A percentile compares a stretch with the other conserved stretches of the same genome.
phyloP scores from a whole-genome alignment of 2,329 filamentous ascomycete genomes.

The Pezicula neosporulosa region DNA sequence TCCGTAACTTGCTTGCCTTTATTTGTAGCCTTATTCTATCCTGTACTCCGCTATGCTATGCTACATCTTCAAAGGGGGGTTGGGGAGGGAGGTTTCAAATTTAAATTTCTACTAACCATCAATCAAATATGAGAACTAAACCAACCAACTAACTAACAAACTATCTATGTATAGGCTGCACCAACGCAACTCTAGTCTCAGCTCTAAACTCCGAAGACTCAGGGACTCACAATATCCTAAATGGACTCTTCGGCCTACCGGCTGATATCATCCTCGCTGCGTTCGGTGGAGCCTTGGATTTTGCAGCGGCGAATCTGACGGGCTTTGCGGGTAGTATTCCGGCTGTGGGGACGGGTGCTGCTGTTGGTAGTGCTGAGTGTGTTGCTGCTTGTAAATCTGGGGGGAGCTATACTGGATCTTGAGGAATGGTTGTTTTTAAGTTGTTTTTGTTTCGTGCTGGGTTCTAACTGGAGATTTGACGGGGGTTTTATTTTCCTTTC shows the following conservation, averaged over 20 bases:
- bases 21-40: too few species aligned
- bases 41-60: too few species aligned
- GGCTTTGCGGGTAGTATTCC: slow-evolving; percentile 23
- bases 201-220: slow-evolving; percentile 45
- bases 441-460: too few species aligned
- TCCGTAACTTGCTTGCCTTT: too few species aligned
- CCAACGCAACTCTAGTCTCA: slow-evolving; percentile 44
- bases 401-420: too few species aligned
- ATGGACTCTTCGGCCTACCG: slow-evolving; percentile 38
- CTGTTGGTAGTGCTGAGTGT: slow-evolving; percentile 36
- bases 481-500: too few species aligned
- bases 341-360: slow-evolving; percentile 36
- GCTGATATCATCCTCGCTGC: slow-evolving; percentile 38
- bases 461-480: too few species aligned
- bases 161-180: slow-evolving; percentile 37
- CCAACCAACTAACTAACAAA: background rate
- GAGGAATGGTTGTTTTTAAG: too few species aligned
- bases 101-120: too few species aligned
- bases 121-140: too few species aligned
- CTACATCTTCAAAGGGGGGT: too few species aligned
- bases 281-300: slow-evolving; percentile 30
- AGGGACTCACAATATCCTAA: slow-evolving; percentile 45
- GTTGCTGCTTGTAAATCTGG: slow-evolving; percentile 18
- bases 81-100: too few species aligned
- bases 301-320: background rate